Percentiles rank a stretch among this genome's conserved stretches.
Evolutionary conservation across 805 yeast species (phyloP).

Genomic region (Yarrowia hollandica): DNA sequence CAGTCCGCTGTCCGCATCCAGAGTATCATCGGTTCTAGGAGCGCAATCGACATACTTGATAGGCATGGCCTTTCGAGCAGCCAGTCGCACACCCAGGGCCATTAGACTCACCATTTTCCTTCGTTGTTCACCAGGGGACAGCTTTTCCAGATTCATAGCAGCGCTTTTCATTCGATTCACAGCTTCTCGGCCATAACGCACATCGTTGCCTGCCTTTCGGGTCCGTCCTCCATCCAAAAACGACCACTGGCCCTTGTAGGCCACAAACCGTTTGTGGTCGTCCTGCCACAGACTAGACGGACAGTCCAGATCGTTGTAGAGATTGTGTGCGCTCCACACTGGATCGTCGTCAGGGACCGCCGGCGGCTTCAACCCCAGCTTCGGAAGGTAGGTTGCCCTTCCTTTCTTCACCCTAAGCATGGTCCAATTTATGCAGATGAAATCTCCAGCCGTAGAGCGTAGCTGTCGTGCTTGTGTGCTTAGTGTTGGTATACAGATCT

Average conservation of each 20-base stretch:
- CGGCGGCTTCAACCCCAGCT: neutral
- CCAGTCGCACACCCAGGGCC: constrained; percentile 1
- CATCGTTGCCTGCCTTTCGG: constrained; percentile 7
- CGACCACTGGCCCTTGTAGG: constrained; percentile 14
- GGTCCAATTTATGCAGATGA: neutral
- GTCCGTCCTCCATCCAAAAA: constrained; percentile 16
- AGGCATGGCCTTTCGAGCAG: neutral
- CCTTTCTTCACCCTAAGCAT: constrained; percentile 26
- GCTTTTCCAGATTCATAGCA: neutral
- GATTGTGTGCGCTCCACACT: neutral
- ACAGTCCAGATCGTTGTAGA: neutral
- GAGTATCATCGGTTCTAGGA: neutral
- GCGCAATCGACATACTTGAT: neutral
- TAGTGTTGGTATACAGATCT: neutral
- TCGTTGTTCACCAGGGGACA: neutral
- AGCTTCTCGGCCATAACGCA: neutral
- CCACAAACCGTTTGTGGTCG: constrained; percentile 23
- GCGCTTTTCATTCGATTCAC: neutral
- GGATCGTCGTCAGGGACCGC: neutral
- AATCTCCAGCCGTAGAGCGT: neutral
- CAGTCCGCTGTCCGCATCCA: neutral
- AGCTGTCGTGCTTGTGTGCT: neutral
- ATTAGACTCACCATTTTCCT: constrained; percentile 6
- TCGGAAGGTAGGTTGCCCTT: neutral
- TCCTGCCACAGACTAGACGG: constrained; percentile 1